Base-by-base conservation (phyloP, 2,329 filamentous ascomycete genomes). In the Orbilia blumenaviensis region DNA sequence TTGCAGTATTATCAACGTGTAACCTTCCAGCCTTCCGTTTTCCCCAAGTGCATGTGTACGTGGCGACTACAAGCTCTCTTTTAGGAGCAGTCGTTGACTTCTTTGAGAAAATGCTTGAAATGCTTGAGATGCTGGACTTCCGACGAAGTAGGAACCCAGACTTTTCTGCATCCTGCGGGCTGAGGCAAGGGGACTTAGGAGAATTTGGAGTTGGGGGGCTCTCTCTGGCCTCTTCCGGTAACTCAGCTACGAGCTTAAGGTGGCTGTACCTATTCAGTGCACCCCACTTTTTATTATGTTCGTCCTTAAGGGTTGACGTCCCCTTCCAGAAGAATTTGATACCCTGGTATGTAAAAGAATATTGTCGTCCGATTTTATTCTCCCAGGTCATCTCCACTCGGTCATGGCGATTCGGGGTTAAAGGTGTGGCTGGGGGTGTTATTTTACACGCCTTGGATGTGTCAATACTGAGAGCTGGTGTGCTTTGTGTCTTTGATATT, bases 251-350 rank as follows among this genome's bases (percentile, higher is more conserved):
- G 29, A 80, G 78, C 36, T 80, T 80, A 10, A 80, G 71, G 54
- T 80, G 79, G 48, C 76, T 79, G 54, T 68, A 79, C n/a, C 74
- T 69, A 14, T 68, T 78, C 62, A 73, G 67, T 10, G 67, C 54
- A 6, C 79, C 78, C 75, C 75, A 79, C 34, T 62, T 66, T 44
- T 78, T 78, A 38, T 78, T 78, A 34, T 78, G 77, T 3, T 52
- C 50, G 34, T 80, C 78, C 10, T 69, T 69, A 0, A 79, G 58
- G 1, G 78, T 79, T n/a, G 78, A 74, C 6, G 79, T 80, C 6
- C 79, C 79, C 38, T 79, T 79, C 79, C 79, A 80, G 14, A 52
- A 68, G 21, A 79, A 69, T n/a, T 77, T 69, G n/a, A 79, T 67
- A n/a, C 72, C 56, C 9, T 50, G 77, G 41, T 79, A 79, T 0